Conservation (phyloP, 495 filamentous ascomycete species). For the Acidomyces sp. region DNA sequence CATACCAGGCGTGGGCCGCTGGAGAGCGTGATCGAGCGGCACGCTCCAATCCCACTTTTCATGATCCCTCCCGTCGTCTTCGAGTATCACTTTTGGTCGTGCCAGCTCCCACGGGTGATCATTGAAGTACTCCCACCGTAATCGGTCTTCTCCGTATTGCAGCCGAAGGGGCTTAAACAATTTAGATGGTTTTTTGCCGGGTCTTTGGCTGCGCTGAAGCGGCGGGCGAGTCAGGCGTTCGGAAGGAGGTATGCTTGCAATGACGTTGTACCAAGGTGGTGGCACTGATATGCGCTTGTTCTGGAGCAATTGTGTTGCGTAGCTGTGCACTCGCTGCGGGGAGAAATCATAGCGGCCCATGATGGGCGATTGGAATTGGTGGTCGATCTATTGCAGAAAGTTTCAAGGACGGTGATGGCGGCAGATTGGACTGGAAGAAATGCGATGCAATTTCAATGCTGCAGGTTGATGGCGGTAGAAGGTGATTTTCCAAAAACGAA, state of each 20-base stretch:
- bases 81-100: constrained; percentile 68
- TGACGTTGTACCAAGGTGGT: constrained; percentile 65
- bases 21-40: constrained; percentile 10
- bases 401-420: no score
- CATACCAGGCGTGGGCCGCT: constrained; percentile 1
- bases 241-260: constrained; percentile 64
- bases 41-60: constrained; percentile 65
- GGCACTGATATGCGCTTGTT: constrained; percentile 35
- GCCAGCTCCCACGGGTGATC: constrained; percentile 98
- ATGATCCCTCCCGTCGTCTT: constrained; percentile 72
- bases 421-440: no score
- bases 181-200: constrained; percentile 35
- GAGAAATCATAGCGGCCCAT: constrained; percentile 65
- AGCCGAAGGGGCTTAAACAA: constrained; percentile 70
- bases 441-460: no score
- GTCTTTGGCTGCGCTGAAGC: constrained; percentile 10
- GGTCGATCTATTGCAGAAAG: no score
- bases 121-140: constrained; percentile 68
- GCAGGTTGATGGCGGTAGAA: no score
- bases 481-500: no score
- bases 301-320: constrained; percentile 44
- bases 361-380: no score
- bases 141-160: constrained; percentile 69
- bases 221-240: constrained; percentile 54
- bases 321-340: constrained; percentile 58